Evolutionary conservation across 352 stramenopile genomes (phyloP).

Genomic region (Phytophthora colocasiae): DNA sequence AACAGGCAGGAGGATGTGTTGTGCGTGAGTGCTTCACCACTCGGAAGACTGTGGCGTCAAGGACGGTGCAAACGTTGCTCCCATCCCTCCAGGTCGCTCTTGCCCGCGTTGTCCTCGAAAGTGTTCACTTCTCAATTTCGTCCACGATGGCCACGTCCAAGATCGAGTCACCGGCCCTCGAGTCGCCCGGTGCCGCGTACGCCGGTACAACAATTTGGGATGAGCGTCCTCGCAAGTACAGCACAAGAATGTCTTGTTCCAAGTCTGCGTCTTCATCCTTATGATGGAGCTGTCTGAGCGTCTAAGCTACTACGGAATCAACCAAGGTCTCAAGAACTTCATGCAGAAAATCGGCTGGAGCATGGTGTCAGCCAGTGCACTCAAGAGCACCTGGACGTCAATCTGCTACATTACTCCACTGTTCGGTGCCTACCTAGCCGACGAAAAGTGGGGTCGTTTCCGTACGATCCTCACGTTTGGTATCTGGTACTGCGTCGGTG

Average conservation of each 20-base stretch:
- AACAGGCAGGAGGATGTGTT: slow-evolving; percentile 27
- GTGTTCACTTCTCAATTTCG: slow-evolving; percentile 32
- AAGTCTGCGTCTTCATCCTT: slow-evolving; percentile 54
- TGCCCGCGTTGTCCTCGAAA: slow-evolving; percentile 4
- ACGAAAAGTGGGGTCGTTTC: slow-evolving; percentile 71
- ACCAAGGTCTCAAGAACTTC: slow-evolving; percentile 87
- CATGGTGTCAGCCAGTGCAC: slow-evolving; percentile 52
- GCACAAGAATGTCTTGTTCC: slow-evolving; percentile 64
- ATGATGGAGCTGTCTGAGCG: slow-evolving; percentile 34
- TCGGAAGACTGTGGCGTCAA: slow-evolving; percentile 22
- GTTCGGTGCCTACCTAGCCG: slow-evolving; percentile 32
- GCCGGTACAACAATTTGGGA: slow-evolving; percentile 45
- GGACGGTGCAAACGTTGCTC: slow-evolving; percentile 15
- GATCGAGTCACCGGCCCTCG: slow-evolving; percentile 44
- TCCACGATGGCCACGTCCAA: slow-evolving; percentile 34
- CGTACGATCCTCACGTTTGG: slow-evolving; percentile 66
- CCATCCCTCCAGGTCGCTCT: slow-evolving; percentile 12
- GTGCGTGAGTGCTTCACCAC: slow-evolving; percentile 1
- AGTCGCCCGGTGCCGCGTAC: slow-evolving; percentile 25
- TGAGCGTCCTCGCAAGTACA: slow-evolving; percentile 57
- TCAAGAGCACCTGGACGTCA: slow-evolving; percentile 52
- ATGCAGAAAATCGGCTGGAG: slow-evolving; percentile 74
- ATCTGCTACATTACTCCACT: slow-evolving; percentile 36
- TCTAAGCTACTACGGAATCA: slow-evolving; percentile 85
- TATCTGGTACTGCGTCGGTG: slow-evolving; percentile 66